Evolutionary conservation across 176 grass and related monocot species (phyloP).

Genomic region (Ananas comosus): DNA sequence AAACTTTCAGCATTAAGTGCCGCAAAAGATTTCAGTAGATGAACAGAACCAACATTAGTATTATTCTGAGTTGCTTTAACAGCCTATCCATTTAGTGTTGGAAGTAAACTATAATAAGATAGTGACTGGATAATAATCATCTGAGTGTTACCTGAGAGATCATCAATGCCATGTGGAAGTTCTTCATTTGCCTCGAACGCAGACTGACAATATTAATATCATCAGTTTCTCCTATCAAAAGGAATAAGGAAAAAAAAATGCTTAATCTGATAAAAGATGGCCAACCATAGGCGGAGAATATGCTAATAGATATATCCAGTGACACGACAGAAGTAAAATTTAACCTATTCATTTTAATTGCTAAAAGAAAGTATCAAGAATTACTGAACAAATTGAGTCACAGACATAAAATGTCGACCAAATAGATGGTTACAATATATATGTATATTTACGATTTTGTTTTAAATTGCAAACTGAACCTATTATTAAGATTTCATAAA

Average conservation of each 20-base stretch:
- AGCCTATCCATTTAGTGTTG: neutral
- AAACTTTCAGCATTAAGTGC: too few relatives aligned
- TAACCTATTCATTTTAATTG: too few relatives aligned
- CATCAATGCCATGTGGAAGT: slow-evolving; percentile 87
- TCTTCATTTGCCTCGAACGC: slow-evolving; percentile 93
- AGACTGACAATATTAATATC: slow-evolving; percentile 55
- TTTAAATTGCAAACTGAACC: too few relatives aligned
- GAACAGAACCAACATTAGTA: neutral
- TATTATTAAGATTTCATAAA: too few relatives aligned
- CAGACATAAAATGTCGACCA: too few relatives aligned
- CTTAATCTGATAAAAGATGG: neutral
- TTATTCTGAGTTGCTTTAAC: neutral
- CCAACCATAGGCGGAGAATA: neutral
- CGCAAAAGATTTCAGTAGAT: too few relatives aligned
- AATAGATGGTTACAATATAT: too few relatives aligned
- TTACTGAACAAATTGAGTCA: too few relatives aligned
- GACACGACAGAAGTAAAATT: too few relatives aligned
- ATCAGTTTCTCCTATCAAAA: slow-evolving; percentile 62
- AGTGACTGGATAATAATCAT: neutral
- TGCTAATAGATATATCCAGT: too few relatives aligned
- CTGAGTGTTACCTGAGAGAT: slow-evolving; percentile 69
- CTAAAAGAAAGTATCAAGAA: too few relatives aligned
- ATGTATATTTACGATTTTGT: too few relatives aligned
- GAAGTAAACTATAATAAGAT: neutral
- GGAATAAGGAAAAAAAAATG: neutral